Evolutionary conservation across 163 green algal species (phyloP).

Genomic region (Coccomyxa subellipsoidea): DNA sequence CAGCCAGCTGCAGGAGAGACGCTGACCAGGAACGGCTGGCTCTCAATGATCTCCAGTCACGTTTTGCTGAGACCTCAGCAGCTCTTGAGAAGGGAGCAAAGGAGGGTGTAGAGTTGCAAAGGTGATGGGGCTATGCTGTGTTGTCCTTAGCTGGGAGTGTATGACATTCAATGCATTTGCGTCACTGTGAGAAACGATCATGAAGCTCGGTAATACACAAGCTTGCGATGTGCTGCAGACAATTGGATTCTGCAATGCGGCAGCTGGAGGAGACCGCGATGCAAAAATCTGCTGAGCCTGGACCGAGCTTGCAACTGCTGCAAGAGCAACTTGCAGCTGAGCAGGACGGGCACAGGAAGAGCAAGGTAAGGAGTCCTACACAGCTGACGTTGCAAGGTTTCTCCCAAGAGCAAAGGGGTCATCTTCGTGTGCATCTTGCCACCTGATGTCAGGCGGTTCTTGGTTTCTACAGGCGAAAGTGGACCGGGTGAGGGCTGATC

Average conservation of each 20-base stretch:
- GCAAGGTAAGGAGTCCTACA: too few relatives aligned
- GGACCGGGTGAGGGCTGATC: neutral
- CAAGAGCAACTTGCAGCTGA: neutral
- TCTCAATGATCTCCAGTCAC: neutral
- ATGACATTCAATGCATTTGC: neutral
- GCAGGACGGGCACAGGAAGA: neutral
- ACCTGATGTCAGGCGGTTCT: too few relatives aligned
- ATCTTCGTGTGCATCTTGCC: too few relatives aligned
- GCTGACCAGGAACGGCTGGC: neutral
- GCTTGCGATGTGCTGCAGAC: too few relatives aligned
- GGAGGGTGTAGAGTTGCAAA: neutral
- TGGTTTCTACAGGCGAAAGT: neutral
- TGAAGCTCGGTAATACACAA: too few relatives aligned
- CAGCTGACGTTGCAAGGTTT: too few relatives aligned
- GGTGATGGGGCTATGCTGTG: neutral
- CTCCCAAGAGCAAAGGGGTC: too few relatives aligned
- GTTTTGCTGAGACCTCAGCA: neutral
- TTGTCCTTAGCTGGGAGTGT: neutral
- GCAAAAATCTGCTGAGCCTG: neutral
- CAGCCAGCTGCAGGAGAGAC: neutral
- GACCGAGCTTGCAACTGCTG: neutral
- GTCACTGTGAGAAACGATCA: too few relatives aligned
- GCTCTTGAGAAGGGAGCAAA: neutral
- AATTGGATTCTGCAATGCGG: neutral
- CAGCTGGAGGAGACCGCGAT: neutral